Conservation (phyloP, 2,329 filamentous ascomycete species). For the Bipolaris bicolor region DNA sequence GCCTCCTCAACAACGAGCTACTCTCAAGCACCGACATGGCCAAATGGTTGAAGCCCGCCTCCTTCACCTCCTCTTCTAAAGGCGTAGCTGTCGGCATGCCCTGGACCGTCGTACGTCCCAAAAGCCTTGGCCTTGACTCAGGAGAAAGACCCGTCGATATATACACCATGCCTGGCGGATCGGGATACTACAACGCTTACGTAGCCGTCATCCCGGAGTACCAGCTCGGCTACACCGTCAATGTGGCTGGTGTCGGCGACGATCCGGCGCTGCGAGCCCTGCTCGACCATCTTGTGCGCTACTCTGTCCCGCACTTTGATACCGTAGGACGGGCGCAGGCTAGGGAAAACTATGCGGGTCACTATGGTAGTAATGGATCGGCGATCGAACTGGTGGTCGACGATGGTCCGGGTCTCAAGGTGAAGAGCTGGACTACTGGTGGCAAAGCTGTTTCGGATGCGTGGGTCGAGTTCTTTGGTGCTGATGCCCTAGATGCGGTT, state of each 20-base stretch:
- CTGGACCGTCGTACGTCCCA: not conserved
- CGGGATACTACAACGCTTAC: not conserved
- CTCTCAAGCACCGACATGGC: not conserved
- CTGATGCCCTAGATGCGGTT: not conserved
- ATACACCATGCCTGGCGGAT: not conserved
- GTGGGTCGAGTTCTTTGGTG: not conserved
- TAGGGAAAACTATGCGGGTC: not conserved
- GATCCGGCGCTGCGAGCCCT: not conserved
- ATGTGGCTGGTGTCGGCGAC: not conserved
- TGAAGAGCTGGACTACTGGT: not conserved
- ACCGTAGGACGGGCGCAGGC: not conserved
- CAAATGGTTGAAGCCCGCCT: not conserved
- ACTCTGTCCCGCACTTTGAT: not conserved
- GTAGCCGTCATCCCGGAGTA: not conserved
- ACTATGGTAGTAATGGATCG: not conserved
- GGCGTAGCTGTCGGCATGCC: not conserved
- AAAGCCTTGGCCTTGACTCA: conserved; percentile 1
- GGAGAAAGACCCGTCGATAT: not conserved
- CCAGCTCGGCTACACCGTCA: not conserved
- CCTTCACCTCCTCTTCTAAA: not conserved
- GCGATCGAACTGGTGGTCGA: not conserved
- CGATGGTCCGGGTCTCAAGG: not conserved
- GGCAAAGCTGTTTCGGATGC: not conserved
- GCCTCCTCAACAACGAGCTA: conserved; percentile 1
- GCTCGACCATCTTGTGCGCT: not conserved